These are phyloP conservation scores for Meyerozyma sp. DNA, from an alignment of 1,139 yeast species.

Conservation along the genomic window DNA sequence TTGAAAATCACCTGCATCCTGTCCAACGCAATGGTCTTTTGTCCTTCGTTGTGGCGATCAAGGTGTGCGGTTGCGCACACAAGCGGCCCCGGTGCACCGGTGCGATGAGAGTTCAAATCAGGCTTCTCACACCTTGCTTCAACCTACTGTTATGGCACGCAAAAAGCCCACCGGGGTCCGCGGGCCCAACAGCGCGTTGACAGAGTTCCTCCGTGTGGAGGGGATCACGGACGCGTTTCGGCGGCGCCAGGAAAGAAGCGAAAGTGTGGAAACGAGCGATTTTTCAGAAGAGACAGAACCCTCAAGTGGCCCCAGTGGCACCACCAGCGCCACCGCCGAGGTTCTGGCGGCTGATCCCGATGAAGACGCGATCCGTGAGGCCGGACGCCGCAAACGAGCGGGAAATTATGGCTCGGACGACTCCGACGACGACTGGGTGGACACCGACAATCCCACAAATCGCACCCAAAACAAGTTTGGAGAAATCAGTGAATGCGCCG, in stretches of 20 bases:
- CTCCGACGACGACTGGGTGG: conserved; percentile 25
- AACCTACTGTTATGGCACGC: neutral
- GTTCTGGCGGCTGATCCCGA: conserved; percentile 3
- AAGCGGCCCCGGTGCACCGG: neutral
- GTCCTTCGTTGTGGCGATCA: conserved; percentile 4
- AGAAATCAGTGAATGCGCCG: conserved; percentile 50
- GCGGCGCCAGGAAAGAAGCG: conserved; percentile 39
- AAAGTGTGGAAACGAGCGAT: conserved; percentile 11
- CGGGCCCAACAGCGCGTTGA: conserved; percentile 77
- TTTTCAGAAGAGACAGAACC: conserved; percentile 8
- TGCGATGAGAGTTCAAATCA: neutral
- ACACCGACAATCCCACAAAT: conserved; percentile 10
- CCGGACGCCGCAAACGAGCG: conserved; percentile 5
- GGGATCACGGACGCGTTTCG: conserved; percentile 86
- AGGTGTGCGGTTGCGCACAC: conserved; percentile 1
- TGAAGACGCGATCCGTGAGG: conserved; percentile 2
- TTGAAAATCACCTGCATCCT: conserved; percentile 79
- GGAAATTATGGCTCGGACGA: conserved; percentile 12
- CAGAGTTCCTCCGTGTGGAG: conserved; percentile 70
- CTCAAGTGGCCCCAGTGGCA: conserved; percentile 2
- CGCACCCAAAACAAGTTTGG: conserved; percentile 33
- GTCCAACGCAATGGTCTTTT: neutral
- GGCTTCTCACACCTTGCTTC: neutral
- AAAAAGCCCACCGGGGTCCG: conserved; percentile 41
- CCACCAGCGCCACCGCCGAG: neutral